A percentile compares a stretch with the other conserved stretches of the same genome.
Conservation (phyloP, 1,284 basidiomycete species). For the Dichomitus squalens region DNA sequence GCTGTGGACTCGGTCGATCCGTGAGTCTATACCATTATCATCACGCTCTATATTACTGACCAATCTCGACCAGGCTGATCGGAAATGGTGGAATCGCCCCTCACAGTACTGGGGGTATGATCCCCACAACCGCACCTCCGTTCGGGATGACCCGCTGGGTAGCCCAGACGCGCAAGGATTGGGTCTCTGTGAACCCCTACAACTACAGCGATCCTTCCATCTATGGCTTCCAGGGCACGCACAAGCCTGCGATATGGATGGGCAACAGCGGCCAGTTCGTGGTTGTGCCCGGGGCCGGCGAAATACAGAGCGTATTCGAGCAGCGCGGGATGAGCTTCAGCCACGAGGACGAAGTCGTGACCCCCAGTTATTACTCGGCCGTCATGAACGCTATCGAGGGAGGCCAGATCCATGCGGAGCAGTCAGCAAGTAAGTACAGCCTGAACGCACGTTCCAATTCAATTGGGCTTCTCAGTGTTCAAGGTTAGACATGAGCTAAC, state of each 20-base stretch:
- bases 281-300: conserved; percentile 62
- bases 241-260: conserved; percentile 92
- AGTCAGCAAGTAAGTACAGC: conserved; percentile 64
- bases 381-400: conserved; percentile 54
- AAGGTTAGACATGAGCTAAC: too few species aligned
- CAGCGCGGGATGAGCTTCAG: conserved; percentile 62
- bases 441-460: background rate
- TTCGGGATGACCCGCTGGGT: conserved; percentile 85
- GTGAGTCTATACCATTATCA: conserved; percentile 39
- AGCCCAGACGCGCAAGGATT: conserved; percentile 70
- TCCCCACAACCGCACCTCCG: conserved; percentile 74
- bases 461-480: too few species aligned
- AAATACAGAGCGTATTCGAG: conserved; percentile 54
- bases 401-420: conserved; percentile 60
- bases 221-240: conserved; percentile 78
- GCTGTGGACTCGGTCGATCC: conserved; percentile 48
- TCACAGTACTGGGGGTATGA: conserved; percentile 69
- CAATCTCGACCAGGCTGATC: conserved; percentile 48
- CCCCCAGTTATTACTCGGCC: conserved; percentile 70
- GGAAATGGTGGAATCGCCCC: conserved; percentile 74
- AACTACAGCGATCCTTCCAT: conserved; percentile 67
- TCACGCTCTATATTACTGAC: background rate
- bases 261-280: conserved; percentile 75
- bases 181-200: conserved; percentile 78
- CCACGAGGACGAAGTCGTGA: conserved; percentile 61